A percentile compares a stretch with the other conserved stretches of the same genome.
These are phyloP conservation scores for Sphagnum magellanicum DNA, from an alignment of 228 moss, liverwort and hornwort genomes.

Conservation along the genomic window DNA sequence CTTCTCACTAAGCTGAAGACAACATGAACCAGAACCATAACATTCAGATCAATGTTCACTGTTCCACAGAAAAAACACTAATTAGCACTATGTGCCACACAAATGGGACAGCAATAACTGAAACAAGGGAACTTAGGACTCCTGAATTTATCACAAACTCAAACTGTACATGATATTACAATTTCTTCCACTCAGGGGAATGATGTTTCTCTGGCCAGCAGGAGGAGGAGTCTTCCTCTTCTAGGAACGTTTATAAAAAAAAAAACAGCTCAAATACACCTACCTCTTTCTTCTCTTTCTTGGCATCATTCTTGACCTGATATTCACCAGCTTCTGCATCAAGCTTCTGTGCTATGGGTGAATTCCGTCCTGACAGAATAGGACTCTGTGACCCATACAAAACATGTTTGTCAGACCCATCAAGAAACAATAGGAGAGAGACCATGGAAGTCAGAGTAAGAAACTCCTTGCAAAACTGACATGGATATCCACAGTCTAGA, in stretches of 20 bases:
- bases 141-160: too few relatives aligned
- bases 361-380: slow-evolving; percentile 50
- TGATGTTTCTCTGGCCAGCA: too few relatives aligned
- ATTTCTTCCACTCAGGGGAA: too few relatives aligned
- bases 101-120: too few relatives aligned
- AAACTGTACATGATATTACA: too few relatives aligned
- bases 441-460: background rate
- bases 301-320: slow-evolving; percentile 18
- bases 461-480: background rate
- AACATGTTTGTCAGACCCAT: too few relatives aligned
- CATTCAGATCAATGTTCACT: background rate
- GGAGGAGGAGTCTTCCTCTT: too few relatives aligned
- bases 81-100: too few relatives aligned
- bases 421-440: background rate
- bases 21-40: background rate
- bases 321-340: slow-evolving; percentile 39
- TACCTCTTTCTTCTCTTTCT: slow-evolving; percentile 53
- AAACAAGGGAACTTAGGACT: too few relatives aligned
- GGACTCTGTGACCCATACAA: slow-evolving; percentile 23
- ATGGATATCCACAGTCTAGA: background rate
- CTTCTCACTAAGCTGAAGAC: too few relatives aligned
- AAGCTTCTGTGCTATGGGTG: slow-evolving; percentile 53
- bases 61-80: too few relatives aligned
- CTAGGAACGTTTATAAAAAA: too few relatives aligned
- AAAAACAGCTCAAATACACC: background rate